Evolutionary conservation across 169 alveolate genomes (phyloP).

Genomic region (Plasmodium falciparum): DNA sequence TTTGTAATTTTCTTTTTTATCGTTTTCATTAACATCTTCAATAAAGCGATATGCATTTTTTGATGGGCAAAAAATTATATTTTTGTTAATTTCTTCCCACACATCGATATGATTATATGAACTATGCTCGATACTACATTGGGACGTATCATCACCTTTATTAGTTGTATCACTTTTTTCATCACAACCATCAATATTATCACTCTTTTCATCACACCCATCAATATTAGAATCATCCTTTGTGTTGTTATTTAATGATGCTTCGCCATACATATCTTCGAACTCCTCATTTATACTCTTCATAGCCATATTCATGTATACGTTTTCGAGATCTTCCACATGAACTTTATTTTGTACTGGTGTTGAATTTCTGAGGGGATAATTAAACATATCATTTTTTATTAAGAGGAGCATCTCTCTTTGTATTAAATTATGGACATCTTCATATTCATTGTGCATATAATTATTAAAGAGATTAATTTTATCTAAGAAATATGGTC

Average conservation of each 20-base stretch:
- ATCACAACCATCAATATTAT: not conserved
- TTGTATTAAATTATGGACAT: slow-evolving; percentile 18
- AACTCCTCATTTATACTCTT: slow-evolving; percentile 43
- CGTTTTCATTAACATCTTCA: slow-evolving; percentile 44
- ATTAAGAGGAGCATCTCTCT: slow-evolving; percentile 40
- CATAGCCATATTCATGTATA: slow-evolving; percentile 22
- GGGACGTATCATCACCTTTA: not conserved
- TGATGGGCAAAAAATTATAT: slow-evolving; percentile 74
- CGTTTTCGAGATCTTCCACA: not conserved
- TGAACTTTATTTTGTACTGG: slow-evolving; percentile 68
- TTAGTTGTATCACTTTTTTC: not conserved
- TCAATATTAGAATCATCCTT: not conserved
- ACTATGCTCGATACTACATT: not conserved
- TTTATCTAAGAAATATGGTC: slow-evolving; percentile 59
- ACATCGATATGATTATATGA: not conserved
- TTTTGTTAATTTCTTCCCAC: slow-evolving; percentile 19
- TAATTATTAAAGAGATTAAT: slow-evolving; percentile 11
- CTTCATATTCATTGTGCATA: not conserved
- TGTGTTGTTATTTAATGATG: not conserved
- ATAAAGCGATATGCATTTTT: slow-evolving; percentile 47
- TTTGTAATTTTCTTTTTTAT: slow-evolving; percentile 59
- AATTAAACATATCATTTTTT: slow-evolving; percentile 72
- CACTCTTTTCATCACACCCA: not conserved
- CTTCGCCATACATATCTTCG: slow-evolving; percentile 10
- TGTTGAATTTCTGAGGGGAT: slow-evolving; percentile 40